These are phyloP conservation scores for Capsella bursapastoris DNA, from an alignment of 345 rosid species.

Conservation along the genomic window DNA sequence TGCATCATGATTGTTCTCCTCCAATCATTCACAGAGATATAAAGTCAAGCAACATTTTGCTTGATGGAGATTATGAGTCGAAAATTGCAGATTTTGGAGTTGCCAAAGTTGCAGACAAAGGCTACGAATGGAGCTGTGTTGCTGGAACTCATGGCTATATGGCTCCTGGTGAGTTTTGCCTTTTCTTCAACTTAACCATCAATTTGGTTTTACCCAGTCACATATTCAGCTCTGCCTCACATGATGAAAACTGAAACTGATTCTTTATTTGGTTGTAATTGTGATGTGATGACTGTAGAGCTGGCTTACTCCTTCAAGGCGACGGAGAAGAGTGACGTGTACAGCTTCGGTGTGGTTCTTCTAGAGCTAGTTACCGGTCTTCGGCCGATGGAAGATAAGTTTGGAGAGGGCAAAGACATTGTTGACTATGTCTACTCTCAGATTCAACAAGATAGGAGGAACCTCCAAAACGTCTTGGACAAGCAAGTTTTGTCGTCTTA, in stretches of 20 bases:
- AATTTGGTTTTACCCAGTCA: too few species aligned
- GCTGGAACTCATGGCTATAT: slow-evolving; percentile 94
- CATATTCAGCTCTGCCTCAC: background rate
- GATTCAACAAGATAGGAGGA: slow-evolving; percentile 54
- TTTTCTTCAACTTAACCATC: background rate
- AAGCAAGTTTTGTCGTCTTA: slow-evolving; percentile 45
- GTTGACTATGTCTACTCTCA: slow-evolving; percentile 72
- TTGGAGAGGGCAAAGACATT: slow-evolving; percentile 80
- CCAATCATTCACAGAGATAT: slow-evolving; percentile 87
- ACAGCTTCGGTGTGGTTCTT: slow-evolving; percentile 88
- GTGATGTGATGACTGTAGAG: slow-evolving; percentile 53
- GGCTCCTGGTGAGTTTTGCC: slow-evolving; percentile 77
- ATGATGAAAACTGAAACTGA: slow-evolving; percentile 1
- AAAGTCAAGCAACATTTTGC: slow-evolving; percentile 84
- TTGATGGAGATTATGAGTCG: slow-evolving; percentile 66
- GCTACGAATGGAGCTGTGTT: slow-evolving; percentile 56
- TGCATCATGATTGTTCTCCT: slow-evolving; percentile 85
- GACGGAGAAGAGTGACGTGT: slow-evolving; percentile 80
- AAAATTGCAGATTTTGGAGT: slow-evolving; percentile 92
- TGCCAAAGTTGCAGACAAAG: slow-evolving; percentile 71
- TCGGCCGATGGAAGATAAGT: slow-evolving; percentile 67
- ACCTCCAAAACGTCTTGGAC: slow-evolving; percentile 62
- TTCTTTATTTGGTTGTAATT: background rate
- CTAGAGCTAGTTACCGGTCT: slow-evolving; percentile 67
- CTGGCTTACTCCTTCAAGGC: slow-evolving; percentile 75